Conservation (phyloP, 78 protist species). For the Dictyostelium capitatum region DNA sequence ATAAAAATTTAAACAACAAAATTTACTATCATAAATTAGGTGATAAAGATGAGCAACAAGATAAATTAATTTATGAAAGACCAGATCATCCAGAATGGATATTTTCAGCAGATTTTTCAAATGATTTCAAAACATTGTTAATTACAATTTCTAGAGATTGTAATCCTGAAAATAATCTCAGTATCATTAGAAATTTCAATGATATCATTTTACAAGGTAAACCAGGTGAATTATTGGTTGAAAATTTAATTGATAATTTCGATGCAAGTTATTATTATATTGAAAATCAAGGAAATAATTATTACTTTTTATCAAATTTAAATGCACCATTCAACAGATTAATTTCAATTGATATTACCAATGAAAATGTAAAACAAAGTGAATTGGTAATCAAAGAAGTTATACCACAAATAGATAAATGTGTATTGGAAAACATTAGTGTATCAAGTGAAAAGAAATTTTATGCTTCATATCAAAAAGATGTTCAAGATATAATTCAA, state of each 20-base stretch:
- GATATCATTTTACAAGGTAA: not conserved
- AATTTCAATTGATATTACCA: slow-evolving; percentile 52
- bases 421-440: slow-evolving; percentile 35
- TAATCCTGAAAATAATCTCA: slow-evolving; percentile 78
- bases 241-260: slow-evolving; percentile 71
- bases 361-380: not conserved
- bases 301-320: slow-evolving; percentile 87
- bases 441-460: slow-evolving; percentile 3
- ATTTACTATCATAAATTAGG: slow-evolving; percentile 91
- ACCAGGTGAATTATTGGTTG: not conserved
- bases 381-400: slow-evolving; percentile 40
- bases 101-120: slow-evolving; percentile 32
- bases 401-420: slow-evolving; percentile 55
- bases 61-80: slow-evolving; percentile 68
- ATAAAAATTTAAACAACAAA: slow-evolving; percentile 54
- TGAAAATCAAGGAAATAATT: slow-evolving; percentile 75
- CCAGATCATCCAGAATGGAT: slow-evolving; percentile 63
- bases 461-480: slow-evolving; percentile 73
- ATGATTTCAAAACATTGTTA: slow-evolving; percentile 75
- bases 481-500: slow-evolving; percentile 82
- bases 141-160: slow-evolving; percentile 50
- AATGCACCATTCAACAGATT: slow-evolving; percentile 86
- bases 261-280: slow-evolving; percentile 86
- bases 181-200: slow-evolving; percentile 6
- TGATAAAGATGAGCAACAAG: slow-evolving; percentile 63